Evolutionary conservation across 2,329 filamentous ascomycete species (phyloP).

Genomic region (Exophiala dermatitidis): DNA sequence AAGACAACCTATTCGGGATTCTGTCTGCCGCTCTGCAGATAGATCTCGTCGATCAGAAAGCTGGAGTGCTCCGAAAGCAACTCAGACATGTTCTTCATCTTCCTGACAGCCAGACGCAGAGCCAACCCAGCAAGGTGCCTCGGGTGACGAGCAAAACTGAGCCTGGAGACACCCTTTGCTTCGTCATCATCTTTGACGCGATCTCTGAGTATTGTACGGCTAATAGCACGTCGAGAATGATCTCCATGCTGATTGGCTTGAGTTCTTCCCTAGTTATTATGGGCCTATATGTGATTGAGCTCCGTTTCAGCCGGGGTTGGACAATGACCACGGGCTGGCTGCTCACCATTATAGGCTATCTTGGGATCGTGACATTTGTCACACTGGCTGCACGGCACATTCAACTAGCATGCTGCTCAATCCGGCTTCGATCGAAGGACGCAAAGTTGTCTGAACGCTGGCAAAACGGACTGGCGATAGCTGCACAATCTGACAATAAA

Average conservation of each 20-base stretch:
- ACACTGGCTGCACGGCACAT: conserved; percentile 2
- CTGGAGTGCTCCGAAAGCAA: background rate
- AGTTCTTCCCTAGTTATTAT: background rate
- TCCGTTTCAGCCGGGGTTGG: background rate
- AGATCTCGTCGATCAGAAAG: background rate
- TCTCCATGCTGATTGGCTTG: background rate
- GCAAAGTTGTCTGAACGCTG: background rate
- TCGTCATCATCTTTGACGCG: background rate
- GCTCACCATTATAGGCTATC: conserved; percentile 1
- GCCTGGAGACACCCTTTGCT: background rate
- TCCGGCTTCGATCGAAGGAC: background rate
- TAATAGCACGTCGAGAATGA: background rate
- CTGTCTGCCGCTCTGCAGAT: background rate
- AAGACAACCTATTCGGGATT: background rate
- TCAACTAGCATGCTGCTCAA: background rate
- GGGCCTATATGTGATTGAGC: conserved; percentile 1
- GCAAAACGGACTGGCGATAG: conserved; percentile 1
- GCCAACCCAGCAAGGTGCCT: background rate
- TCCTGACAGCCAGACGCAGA: background rate
- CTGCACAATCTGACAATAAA: background rate
- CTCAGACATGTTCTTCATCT: background rate
- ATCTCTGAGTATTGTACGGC: conserved; percentile 1
- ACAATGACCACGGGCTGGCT: background rate
- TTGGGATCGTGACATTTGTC: conserved; percentile 3
- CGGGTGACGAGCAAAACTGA: background rate